Evolutionary conservation across 345 rosid species (phyloP).

Genomic region (Xanthoceras sorbifolium): DNA sequence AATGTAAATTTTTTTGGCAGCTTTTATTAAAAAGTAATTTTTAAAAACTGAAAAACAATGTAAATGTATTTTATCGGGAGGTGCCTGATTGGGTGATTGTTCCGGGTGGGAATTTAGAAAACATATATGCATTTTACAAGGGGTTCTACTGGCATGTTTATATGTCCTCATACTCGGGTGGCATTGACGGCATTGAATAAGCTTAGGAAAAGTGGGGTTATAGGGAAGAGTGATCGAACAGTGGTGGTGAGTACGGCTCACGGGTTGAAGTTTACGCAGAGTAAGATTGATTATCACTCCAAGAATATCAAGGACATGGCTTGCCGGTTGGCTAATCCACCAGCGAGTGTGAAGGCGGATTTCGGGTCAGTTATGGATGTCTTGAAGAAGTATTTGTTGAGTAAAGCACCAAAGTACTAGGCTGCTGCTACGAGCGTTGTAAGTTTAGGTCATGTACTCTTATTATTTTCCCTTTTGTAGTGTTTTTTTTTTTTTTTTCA

Average conservation of each 20-base stretch:
- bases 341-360: slow-evolving; percentile 49
- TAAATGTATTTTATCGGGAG: too few relatives aligned
- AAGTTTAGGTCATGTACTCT: slow-evolving; percentile 19
- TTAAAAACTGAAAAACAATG: too few relatives aligned
- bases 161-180: slow-evolving; percentile 58
- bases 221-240: slow-evolving; percentile 42
- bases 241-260: slow-evolving; percentile 60
- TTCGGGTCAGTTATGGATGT: slow-evolving; percentile 55
- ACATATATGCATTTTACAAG: too few relatives aligned
- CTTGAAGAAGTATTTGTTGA: slow-evolving; percentile 44
- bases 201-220: slow-evolving; percentile 47
- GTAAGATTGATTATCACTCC: slow-evolving; percentile 56
- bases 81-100: too few relatives aligned
- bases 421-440: slow-evolving; percentile 9
- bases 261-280: slow-evolving; percentile 55
- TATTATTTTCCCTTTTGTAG: not conserved
- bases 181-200: slow-evolving; percentile 53
- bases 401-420: slow-evolving; percentile 23
- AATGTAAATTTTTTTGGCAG: too few relatives aligned
- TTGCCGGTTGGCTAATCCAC: slow-evolving; percentile 50
- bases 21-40: too few relatives aligned
- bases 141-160: slow-evolving; percentile 61
- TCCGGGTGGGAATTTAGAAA: too few relatives aligned
- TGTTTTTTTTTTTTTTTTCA: not conserved
- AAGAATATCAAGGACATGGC: slow-evolving; percentile 48